Evolutionary conservation across 441 rosid genomes (phyloP).

Genomic region (Adansonia gregorii): DNA sequence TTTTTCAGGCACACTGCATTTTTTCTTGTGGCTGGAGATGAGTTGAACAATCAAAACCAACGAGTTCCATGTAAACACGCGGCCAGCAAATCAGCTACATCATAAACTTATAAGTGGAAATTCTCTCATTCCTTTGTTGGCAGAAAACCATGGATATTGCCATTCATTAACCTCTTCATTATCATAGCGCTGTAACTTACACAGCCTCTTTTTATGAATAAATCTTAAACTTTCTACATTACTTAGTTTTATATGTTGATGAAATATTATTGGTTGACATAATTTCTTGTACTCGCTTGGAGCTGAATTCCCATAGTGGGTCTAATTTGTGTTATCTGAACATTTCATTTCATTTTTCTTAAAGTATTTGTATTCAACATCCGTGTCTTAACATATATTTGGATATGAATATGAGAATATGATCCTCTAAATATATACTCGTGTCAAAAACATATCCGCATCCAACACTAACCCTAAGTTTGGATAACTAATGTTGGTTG

Average conservation of each 20-base stretch:
- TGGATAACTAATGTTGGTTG: neutral
- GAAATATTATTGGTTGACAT: neutral
- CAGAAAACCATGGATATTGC: constrained; percentile 7
- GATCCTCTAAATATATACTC: too few relatives aligned
- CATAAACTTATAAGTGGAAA: constrained; percentile 28
- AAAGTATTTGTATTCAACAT: too few relatives aligned
- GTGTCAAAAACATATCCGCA: too few relatives aligned
- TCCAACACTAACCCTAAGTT: too few relatives aligned
- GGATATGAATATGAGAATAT: too few relatives aligned
- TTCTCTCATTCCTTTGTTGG: constrained; percentile 22
- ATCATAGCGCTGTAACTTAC: constrained; percentile 2
- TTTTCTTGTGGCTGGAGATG: constrained; percentile 94
- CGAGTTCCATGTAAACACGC: constrained; percentile 59
- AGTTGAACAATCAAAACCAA: constrained; percentile 66
- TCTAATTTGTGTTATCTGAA: neutral
- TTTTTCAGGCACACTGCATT: constrained; percentile 85
- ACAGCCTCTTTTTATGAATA: constrained; percentile 14
- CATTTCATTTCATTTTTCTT: too few relatives aligned
- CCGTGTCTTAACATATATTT: too few relatives aligned
- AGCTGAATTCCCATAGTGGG: neutral
- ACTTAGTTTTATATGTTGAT: neutral
- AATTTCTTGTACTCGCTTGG: neutral
- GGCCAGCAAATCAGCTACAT: constrained; percentile 43
- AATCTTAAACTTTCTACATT: neutral
- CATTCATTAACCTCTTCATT: constrained; percentile 17